Evolutionary conservation across 345 rosid species (phyloP).

Genomic region (Ceriops zippeliana): DNA sequence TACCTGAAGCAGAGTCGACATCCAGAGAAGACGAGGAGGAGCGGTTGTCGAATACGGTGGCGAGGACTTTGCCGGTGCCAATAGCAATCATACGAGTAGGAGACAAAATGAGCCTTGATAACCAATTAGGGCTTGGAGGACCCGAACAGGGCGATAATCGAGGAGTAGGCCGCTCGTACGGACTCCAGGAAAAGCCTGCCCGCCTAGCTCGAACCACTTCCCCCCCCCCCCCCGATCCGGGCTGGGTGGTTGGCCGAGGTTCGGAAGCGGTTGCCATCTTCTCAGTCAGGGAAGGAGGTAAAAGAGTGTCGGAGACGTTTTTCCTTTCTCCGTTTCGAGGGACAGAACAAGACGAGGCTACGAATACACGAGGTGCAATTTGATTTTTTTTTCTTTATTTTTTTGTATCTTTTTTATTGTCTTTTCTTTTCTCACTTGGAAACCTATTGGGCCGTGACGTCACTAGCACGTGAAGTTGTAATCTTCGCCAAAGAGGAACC

Average conservation of each 20-base stretch:
- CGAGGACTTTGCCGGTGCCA: constrained; percentile 65
- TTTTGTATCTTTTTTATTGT: too few species aligned
- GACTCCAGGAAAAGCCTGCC: constrained; percentile 33
- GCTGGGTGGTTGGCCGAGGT: constrained; percentile 16
- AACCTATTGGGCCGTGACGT: too few species aligned
- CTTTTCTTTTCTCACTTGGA: too few species aligned
- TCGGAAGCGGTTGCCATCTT: constrained; percentile 18
- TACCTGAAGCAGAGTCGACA: constrained; percentile 48
- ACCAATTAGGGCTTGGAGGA: constrained; percentile 74
- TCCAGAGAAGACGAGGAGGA: constrained; percentile 41
- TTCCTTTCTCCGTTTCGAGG: too few species aligned
- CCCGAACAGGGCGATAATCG: constrained; percentile 19
- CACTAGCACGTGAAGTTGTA: too few species aligned
- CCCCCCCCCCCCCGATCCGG: constrained; percentile 66
- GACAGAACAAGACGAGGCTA: too few species aligned
- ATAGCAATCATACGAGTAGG: constrained; percentile 75
- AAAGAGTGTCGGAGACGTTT: too few species aligned
- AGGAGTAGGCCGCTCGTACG: constrained; percentile 60
- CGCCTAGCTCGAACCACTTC: constrained; percentile 64
- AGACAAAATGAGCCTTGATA: constrained; percentile 59
- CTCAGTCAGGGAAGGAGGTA: too few species aligned
- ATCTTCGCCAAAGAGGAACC: too few species aligned
- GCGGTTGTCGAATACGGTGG: constrained; percentile 59
- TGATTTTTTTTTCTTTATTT: too few species aligned
- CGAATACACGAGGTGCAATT: too few species aligned